phyloP scores from a whole-genome alignment of 2,329 filamentous ascomycete genomes.

The Colletotrichum sublineola region DNA sequence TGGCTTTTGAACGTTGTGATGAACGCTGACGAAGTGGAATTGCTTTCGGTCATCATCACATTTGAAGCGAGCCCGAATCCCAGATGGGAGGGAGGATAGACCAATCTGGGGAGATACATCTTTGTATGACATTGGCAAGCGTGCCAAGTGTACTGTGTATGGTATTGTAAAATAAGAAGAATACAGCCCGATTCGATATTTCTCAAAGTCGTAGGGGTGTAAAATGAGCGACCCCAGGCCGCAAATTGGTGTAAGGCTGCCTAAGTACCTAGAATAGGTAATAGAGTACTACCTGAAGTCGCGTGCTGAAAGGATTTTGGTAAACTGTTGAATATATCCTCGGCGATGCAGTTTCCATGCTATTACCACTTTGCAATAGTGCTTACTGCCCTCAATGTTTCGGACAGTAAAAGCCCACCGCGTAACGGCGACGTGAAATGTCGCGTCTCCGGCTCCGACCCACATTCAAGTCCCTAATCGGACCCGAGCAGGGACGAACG shows the following conservation, averaged over 20 bases:
- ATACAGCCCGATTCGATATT: constrained; percentile 19
- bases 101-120: not conserved
- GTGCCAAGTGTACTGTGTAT: constrained; percentile 36
- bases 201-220: not conserved
- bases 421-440: not conserved
- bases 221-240: not conserved
- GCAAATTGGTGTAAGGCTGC: not conserved
- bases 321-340: not conserved
- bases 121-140: constrained; percentile 16
- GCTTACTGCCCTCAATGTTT: not conserved
- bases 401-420: not conserved
- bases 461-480: not conserved
- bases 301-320: not conserved
- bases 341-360: not conserved
- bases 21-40: not conserved
- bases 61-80: not conserved
- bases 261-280: not conserved
- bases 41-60: not conserved
- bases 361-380: not conserved
- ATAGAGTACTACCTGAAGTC: not conserved
- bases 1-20: constrained; percentile 37
- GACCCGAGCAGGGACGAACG: too few relatives aligned
- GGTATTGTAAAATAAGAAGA: constrained; percentile 39
- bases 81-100: not conserved
- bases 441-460: not conserved